Evolutionary conservation across 148 eudicot species (phyloP).

Genomic region (Nepenthes mirabilis): DNA sequence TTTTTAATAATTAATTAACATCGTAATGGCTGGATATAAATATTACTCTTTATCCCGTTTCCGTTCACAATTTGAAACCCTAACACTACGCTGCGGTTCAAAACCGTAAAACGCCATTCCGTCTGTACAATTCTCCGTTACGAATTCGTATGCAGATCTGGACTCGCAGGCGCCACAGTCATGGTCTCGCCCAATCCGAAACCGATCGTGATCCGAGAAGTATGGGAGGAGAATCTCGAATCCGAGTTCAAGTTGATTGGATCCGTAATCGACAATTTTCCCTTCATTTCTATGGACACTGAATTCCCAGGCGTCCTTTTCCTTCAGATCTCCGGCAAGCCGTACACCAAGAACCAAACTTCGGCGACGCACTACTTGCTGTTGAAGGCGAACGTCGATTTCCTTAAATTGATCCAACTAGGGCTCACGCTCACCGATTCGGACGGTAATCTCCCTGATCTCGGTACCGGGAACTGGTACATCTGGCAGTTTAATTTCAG

Average conservation of each 20-base stretch:
- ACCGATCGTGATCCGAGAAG: constrained; percentile 20
- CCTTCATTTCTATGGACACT: constrained; percentile 28
- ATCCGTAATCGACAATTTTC: constrained; percentile 12
- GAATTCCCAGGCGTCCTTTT: constrained; percentile 48
- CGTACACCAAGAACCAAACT: constrained; percentile 4
- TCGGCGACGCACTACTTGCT: constrained; percentile 24
- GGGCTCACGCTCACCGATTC: constrained; percentile 16
- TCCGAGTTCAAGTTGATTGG: constrained; percentile 22
- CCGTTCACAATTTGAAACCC: too few species aligned
- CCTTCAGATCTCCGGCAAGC: constrained; percentile 4
- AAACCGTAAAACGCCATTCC: too few species aligned
- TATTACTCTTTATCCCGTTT: too few species aligned
- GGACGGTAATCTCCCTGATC: constrained; percentile 9
- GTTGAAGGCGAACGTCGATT: constrained; percentile 37
- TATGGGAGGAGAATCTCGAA: constrained; percentile 19
- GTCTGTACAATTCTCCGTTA: too few species aligned
- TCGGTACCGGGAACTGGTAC: background rate
- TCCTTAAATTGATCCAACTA: constrained; percentile 12
- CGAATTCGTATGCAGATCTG: too few species aligned
- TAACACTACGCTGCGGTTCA: too few species aligned
- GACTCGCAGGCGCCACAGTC: too few species aligned
- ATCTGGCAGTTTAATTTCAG: constrained; percentile 21
- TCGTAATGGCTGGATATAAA: too few species aligned
- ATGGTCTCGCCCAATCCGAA: background rate
- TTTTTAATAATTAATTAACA: too few species aligned